Evolutionary conservation across 768 basidiomycete species (phyloP).

Genomic region (Hydnum rufescens): DNA sequence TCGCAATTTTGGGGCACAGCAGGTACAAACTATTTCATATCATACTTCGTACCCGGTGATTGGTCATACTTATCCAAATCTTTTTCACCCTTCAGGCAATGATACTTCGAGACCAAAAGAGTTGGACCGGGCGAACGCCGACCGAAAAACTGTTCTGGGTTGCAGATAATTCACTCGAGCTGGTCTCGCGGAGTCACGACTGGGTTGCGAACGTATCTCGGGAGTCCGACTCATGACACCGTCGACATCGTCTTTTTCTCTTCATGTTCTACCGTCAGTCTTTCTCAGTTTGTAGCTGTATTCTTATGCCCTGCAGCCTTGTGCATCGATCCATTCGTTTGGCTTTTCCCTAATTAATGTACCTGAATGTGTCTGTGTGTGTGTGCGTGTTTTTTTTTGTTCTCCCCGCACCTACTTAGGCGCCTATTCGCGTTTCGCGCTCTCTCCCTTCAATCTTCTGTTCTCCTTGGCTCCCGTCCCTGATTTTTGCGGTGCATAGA

Average conservation of each 20-base stretch:
- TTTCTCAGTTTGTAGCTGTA: background rate
- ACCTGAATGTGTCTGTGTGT: too few relatives aligned
- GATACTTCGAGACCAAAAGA: constrained; percentile 88
- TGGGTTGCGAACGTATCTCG: constrained; percentile 40
- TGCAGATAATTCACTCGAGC: constrained; percentile 73
- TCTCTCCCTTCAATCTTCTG: too few relatives aligned
- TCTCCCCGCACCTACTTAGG: background rate
- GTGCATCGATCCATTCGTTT: background rate
- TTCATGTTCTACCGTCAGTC: background rate
- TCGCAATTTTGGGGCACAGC: constrained; percentile 91
- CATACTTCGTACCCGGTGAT: background rate
- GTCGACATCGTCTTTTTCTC: background rate
- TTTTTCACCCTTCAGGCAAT: constrained; percentile 42
- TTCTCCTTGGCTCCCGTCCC: too few relatives aligned
- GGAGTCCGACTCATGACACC: background rate
- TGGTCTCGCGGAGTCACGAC: constrained; percentile 66
- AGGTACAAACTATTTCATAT: constrained; percentile 27
- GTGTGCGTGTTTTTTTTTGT: background rate
- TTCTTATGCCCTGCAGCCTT: background rate
- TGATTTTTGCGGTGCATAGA: too few relatives aligned
- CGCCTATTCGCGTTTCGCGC: background rate
- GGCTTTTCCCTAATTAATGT: background rate
- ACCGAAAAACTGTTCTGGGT: constrained; percentile 90
- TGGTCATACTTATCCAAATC: constrained; percentile 5
- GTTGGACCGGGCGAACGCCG: constrained; percentile 80